These are phyloP conservation scores for Aspergillus intermedius DNA, from an alignment of 2,329 filamentous ascomycete genomes.

Conservation along the genomic window DNA sequence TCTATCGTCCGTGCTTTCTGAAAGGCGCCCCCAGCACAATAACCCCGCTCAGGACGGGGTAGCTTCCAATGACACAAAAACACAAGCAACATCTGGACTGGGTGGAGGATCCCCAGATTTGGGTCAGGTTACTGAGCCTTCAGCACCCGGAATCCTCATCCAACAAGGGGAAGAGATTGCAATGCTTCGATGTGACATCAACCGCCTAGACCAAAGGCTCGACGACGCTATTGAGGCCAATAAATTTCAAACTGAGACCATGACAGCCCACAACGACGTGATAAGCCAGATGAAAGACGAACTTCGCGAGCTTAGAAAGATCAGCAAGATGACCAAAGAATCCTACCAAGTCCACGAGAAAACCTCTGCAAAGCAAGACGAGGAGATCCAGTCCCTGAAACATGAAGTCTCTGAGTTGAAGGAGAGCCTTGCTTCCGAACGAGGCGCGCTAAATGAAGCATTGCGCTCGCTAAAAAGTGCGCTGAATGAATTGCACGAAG, in stretches of 20 bases:
- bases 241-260: slow-evolving; percentile 12
- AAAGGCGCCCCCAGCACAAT: not conserved
- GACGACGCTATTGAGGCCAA: not conserved
- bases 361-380: not conserved
- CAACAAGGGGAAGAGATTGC: not conserved
- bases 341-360: not conserved
- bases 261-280: slow-evolving; percentile 2
- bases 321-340: not conserved
- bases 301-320: not conserved
- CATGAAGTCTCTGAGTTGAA: not conserved
- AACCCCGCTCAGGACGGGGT: not conserved
- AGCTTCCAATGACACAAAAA: not conserved
- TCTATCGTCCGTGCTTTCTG: not conserved
- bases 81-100: not conserved
- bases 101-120: no score
- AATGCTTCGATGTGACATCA: not conserved
- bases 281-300: not conserved
- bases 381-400: not conserved
- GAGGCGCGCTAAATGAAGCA: no score
- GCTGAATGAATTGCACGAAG: no score
- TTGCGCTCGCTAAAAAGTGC: no score
- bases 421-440: not conserved
- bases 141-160: not conserved
- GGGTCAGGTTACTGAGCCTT: not conserved
- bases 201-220: no score